These are phyloP conservation scores for Ophiostoma tasmaniense DNA, from an alignment of 2,329 filamentous ascomycete species.

Conservation along the genomic window DNA sequence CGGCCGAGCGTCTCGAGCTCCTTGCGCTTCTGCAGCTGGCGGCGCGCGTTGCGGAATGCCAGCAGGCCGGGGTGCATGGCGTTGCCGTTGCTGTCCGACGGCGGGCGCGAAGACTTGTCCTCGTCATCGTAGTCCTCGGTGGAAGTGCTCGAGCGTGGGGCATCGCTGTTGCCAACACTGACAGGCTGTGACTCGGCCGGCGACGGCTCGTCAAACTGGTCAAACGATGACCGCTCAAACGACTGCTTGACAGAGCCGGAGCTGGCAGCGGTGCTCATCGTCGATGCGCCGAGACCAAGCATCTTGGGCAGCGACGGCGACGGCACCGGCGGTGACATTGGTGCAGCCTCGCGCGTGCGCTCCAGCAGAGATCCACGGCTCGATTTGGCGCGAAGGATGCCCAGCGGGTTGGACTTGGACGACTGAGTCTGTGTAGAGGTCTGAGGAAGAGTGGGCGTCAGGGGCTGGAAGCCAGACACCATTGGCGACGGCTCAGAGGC, in stretches of 20 bases:
- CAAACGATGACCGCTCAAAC: slow-evolving; percentile 26
- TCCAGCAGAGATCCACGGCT: slow-evolving; percentile 58
- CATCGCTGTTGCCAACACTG: not conserved
- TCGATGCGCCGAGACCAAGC: slow-evolving; percentile 44
- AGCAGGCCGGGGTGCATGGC: slow-evolving; percentile 43
- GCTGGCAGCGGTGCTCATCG: slow-evolving; percentile 34
- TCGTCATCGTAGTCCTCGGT: slow-evolving; percentile 17
- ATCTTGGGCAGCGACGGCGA: slow-evolving; percentile 36
- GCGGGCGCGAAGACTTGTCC: slow-evolving; percentile 13
- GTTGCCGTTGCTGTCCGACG: slow-evolving; percentile 24
- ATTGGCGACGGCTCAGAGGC: slow-evolving; percentile 25
- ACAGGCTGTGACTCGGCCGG: not conserved
- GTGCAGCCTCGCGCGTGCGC: slow-evolving; percentile 28
- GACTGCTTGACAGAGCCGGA: slow-evolving; percentile 32
- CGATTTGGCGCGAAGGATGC: slow-evolving; percentile 34
- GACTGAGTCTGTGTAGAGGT: not conserved
- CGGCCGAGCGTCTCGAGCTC: slow-evolving; percentile 42
- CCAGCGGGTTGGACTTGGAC: not conserved
- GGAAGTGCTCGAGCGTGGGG: slow-evolving; percentile 9
- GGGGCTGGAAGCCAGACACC: not conserved
- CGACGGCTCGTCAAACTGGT: slow-evolving; percentile 6
- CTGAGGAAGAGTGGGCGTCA: not conserved
- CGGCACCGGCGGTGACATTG: not conserved
- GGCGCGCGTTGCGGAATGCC: slow-evolving; percentile 49
- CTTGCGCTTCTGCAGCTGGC: slow-evolving; percentile 48